Conservation (phyloP, 1,139 yeast genomes). For the Saccharomyces hybrid region DNA sequence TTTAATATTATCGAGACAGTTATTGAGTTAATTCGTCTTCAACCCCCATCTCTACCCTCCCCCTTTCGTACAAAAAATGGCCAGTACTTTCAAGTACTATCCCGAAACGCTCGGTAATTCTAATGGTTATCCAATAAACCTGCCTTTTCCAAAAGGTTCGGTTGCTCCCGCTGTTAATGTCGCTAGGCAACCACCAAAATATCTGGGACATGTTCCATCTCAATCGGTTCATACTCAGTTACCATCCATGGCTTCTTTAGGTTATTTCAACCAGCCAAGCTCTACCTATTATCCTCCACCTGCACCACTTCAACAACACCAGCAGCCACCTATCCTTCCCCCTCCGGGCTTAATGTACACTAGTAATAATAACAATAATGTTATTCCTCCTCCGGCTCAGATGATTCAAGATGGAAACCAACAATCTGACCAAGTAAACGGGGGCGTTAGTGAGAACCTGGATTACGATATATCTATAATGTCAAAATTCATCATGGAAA, state of each 20-base stretch:
- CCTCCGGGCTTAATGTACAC: slow-evolving; percentile 8
- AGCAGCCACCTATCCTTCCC: slow-evolving; percentile 5
- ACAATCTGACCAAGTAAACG: slow-evolving; percentile 37
- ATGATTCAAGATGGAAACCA: slow-evolving; percentile 2
- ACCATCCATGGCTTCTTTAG: not conserved
- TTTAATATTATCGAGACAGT: slow-evolving; percentile 18
- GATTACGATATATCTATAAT: slow-evolving; percentile 73
- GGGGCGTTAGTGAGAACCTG: slow-evolving; percentile 71
- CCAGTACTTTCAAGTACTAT: slow-evolving; percentile 2
- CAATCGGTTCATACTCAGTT: not conserved
- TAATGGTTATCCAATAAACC: slow-evolving; percentile 3
- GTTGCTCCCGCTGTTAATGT: not conserved
- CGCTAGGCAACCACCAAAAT: not conserved
- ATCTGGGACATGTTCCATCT: slow-evolving; percentile 3
- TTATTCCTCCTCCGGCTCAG: not conserved
- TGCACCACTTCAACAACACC: slow-evolving; percentile 2
- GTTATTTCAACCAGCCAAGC: not conserved
- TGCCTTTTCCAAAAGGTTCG: not conserved
- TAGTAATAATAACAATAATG: not conserved
- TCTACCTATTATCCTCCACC: slow-evolving; percentile 1
- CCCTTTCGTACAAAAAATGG: not conserved
- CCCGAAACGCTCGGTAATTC: not conserved
- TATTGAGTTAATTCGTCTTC: slow-evolving; percentile 30
- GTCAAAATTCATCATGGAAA: slow-evolving; percentile 56
- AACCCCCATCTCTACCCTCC: slow-evolving; percentile 7